phyloP scores from a whole-genome alignment of 805 yeast genomes.

The Blastobotrys chiropterorum region DNA sequence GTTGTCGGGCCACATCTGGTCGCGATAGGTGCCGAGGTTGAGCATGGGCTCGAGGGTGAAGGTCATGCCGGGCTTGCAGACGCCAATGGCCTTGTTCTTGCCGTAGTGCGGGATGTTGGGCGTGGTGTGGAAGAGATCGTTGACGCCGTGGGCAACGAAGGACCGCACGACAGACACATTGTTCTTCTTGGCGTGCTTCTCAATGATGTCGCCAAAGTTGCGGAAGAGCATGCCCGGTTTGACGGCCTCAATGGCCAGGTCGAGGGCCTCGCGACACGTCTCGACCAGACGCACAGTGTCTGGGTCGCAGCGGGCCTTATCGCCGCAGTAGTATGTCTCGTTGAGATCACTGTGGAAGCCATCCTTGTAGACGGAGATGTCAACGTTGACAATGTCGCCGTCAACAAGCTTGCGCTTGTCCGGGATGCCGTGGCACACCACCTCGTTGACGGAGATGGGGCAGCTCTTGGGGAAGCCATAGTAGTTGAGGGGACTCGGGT shows the following conservation, averaged over 20 bases:
- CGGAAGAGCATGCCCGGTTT: constrained; percentile 91
- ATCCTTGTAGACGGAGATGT: constrained; percentile 74
- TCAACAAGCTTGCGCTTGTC: constrained; percentile 81
- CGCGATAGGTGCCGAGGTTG: constrained; percentile 74
- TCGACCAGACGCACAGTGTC: constrained; percentile 88
- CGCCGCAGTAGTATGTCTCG: constrained; percentile 96
- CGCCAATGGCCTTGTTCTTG: constrained; percentile 85
- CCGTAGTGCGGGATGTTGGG: constrained; percentile 95
- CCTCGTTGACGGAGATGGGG: constrained; percentile 92
- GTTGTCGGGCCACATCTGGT: constrained; percentile 90
- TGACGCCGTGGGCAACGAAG: constrained; percentile 92
- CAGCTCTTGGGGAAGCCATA: constrained; percentile 87
- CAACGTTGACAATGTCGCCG: constrained; percentile 92
- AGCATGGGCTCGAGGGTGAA: constrained; percentile 98
- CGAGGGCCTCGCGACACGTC: constrained; percentile 81
- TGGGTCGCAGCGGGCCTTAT: constrained; percentile 69
- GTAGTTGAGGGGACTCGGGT: constrained; percentile 94
- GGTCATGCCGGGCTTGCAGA: constrained; percentile 91
- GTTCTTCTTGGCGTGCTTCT: constrained; percentile 72
- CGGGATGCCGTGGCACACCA: constrained; percentile 96
- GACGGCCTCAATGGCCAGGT: constrained; percentile 72
- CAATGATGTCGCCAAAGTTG: constrained; percentile 80
- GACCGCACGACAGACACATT: constrained; percentile 83
- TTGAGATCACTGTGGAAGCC: constrained; percentile 94
- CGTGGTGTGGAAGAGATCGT: constrained; percentile 78